phyloP scores from a whole-genome alignment of 1,284 basidiomycete genomes.

The Melampsora medusae region DNA sequence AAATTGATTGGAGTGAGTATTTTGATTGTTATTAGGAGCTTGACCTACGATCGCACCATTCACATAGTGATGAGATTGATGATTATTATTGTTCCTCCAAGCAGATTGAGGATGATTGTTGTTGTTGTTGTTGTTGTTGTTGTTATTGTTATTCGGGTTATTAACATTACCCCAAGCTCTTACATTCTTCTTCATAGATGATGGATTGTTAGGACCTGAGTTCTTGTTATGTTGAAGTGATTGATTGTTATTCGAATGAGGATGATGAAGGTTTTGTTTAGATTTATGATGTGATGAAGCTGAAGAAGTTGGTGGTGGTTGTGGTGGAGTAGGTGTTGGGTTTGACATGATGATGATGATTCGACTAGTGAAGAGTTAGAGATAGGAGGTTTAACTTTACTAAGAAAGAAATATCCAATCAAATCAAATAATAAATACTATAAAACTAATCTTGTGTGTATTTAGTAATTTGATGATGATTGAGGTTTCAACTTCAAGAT shows the following conservation, averaged over 20 bases:
- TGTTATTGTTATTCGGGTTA: not conserved
- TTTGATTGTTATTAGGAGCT: constrained; percentile 2
- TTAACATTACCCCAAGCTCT: constrained; percentile 16
- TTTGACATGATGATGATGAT: not conserved
- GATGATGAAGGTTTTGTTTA: constrained; percentile 12
- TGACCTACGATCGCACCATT: constrained; percentile 12
- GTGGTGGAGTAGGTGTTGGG: not conserved
- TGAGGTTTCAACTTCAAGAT: no score
- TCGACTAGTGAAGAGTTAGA: no score
- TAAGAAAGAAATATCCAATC: no score
- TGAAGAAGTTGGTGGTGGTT: constrained; percentile 2
- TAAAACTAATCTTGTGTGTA: no score
- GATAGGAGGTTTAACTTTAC: no score
- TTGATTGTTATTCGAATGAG: not conserved
- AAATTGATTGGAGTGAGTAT: constrained; percentile 4
- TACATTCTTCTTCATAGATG: constrained; percentile 20
- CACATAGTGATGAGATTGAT: not conserved
- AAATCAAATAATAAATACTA: no score
- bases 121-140: constrained; percentile 1
- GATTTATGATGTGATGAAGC: not conserved
- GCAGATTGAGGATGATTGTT: not conserved
- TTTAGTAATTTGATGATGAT: no score
- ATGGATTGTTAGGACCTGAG: not conserved
- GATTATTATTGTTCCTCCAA: constrained; percentile 10
- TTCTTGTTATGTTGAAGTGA: constrained; percentile 11